Evolutionary conservation across 2,329 filamentous ascomycete species (phyloP), one percentile per base, ranked within the genome.

Genomic region (Phymatotrichopsis omnivora): DNA sequence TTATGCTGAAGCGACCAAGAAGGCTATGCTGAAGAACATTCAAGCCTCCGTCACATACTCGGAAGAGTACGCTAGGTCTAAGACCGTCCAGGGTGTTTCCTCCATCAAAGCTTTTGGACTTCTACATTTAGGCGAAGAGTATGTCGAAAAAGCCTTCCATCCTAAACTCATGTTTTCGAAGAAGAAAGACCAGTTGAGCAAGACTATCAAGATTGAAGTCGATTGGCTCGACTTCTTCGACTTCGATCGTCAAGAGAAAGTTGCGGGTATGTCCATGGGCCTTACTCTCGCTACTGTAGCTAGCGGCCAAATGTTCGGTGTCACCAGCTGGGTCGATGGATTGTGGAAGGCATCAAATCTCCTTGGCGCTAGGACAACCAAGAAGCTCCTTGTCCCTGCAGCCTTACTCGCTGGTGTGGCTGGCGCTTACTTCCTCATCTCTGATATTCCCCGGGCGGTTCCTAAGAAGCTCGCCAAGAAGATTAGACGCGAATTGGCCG

Each of bases 191-290:
- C 76, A 78, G 2, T 68, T 94, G 30, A 86, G 85, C 5, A 78
- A 85, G 53, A 80, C 93, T 60, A 79, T 96, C 12, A 78, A 95
- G 50, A 78, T 94, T 16, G 78, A 91, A 42, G 83, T 91, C 3
- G 87, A 98, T 60, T 58, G 94, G 0, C 82, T 74, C 74, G 91
- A 98, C 66, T 96, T 98, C 69, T 84, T 98, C 58, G 91, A 98
- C 63, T 72, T 93, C 68, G 85, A 95, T 60, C 75, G 79, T 42
- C 89, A 96, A 62, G 91, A 98, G 65, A 98, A 96, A 71, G 73
- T 93, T 45, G 87, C 89, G 5, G 85, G 89, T 29, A 93, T 87
- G 3, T 83, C 91, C 53, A 87, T 98, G 81, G 91, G 89, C 5
- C 72, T 98, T 60, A 98, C 91, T 1, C 75, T 94, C 27, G 83